A percentile compares a stretch with the other conserved stretches of the same genome.
Conservation (phyloP, 176 grass and related monocot genomes). For the Otatea glauca region DNA sequence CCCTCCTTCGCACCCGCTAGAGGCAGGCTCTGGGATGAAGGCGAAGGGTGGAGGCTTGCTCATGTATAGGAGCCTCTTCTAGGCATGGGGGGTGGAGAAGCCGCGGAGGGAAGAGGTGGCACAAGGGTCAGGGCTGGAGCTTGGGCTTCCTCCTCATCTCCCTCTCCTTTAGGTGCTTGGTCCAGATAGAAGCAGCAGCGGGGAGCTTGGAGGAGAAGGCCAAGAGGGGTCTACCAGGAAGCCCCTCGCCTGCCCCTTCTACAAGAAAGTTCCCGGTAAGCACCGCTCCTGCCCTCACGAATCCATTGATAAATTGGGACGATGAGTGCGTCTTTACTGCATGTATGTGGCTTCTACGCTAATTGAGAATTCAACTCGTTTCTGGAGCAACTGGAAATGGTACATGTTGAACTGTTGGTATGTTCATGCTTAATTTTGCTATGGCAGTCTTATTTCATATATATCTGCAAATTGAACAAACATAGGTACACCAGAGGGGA, state of each 20-base stretch:
- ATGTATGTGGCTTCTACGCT: not conserved
- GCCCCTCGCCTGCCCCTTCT: conserved; percentile 55
- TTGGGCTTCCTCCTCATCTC: not conserved
- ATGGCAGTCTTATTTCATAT: not conserved
- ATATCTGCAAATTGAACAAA: not conserved
- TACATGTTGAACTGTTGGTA: not conserved
- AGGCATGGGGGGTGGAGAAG: conserved; percentile 63
- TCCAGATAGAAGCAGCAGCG: conserved; percentile 19
- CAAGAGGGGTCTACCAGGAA: not conserved
- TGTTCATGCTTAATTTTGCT: not conserved
- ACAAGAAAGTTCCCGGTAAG: conserved; percentile 67
- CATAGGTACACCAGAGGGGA: conserved; percentile 62
- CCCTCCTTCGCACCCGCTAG: not conserved
- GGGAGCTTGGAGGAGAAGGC: not conserved
- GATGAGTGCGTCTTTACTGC: not conserved
- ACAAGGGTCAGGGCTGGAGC: not conserved
- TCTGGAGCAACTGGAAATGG: not conserved
- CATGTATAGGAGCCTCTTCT: conserved; percentile 65
- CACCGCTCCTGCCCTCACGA: not conserved
- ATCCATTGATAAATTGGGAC: too few species aligned
- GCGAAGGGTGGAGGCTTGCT: conserved; percentile 14
- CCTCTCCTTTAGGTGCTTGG: conserved; percentile 12
- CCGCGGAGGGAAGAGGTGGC: conserved; percentile 1
- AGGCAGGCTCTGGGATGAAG: not conserved
- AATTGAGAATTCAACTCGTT: not conserved